Conservation (phyloP, 1,284 basidiomycete genomes). For the Puccinia coronata region DNA sequence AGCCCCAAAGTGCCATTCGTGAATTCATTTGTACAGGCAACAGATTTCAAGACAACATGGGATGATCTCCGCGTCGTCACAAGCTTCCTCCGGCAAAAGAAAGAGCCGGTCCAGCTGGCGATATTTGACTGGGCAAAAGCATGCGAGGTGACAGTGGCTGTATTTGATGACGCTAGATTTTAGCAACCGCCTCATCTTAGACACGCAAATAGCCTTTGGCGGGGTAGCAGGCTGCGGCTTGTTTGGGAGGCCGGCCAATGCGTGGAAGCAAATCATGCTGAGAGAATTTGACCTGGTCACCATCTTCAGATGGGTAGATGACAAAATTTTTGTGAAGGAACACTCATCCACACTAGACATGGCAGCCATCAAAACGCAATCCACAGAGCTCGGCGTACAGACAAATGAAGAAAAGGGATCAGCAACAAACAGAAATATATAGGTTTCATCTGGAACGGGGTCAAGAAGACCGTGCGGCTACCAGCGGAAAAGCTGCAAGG, state of each 20-base stretch:
- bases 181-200: not conserved
- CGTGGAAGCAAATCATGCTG: not conserved
- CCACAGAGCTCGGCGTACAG: not conserved
- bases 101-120: not conserved
- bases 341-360: not conserved
- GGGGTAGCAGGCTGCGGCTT: not conserved
- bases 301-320: conserved; percentile 18
- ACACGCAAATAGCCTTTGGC: not conserved
- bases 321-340: not conserved
- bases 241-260: not conserved
- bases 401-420: not conserved
- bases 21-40: not conserved
- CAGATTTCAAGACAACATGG: not conserved
- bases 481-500: not conserved
- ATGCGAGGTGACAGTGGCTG: not conserved
- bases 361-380: not conserved
- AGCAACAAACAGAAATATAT: not conserved
- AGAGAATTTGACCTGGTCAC: not conserved
- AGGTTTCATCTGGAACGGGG: conserved; percentile 12
- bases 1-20: not conserved
- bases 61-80: not conserved
- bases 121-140: not conserved
- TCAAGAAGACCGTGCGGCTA: not conserved
- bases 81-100: not conserved
- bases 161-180: not conserved